phyloP scores from a whole-genome alignment of 31 red algal genomes.

The Odonthalia washingtoniensis region DNA sequence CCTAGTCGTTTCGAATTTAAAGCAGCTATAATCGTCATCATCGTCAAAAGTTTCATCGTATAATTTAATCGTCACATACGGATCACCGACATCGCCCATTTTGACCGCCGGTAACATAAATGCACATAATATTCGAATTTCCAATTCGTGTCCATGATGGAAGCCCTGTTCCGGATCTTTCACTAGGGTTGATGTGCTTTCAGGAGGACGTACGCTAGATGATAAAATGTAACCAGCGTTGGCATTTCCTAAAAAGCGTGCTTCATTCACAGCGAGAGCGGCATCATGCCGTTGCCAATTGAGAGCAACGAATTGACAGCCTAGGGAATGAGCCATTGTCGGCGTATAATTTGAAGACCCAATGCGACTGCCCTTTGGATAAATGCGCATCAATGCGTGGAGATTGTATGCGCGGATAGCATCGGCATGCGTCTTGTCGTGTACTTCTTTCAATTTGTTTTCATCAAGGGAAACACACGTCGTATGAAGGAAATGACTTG shows the following conservation, averaged over 20 bases:
- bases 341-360: conserved; percentile 77
- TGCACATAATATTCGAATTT: conserved; percentile 43
- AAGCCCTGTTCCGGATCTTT: not conserved
- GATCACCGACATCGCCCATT: conserved; percentile 36
- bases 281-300: conserved; percentile 72
- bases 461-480: conserved; percentile 67
- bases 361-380: conserved; percentile 71
- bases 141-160: not conserved
- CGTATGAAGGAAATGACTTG: conserved; percentile 17
- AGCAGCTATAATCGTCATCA: conserved; percentile 47
- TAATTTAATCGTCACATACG: conserved; percentile 58
- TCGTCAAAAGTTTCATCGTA: conserved; percentile 47
- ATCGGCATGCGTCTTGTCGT: conserved; percentile 12
- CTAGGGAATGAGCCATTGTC: conserved; percentile 35
- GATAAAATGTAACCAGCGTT: conserved; percentile 73
- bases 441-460: conserved; percentile 56
- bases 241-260: conserved; percentile 61
- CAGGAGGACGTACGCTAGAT: conserved; percentile 26
- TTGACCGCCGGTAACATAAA: conserved; percentile 44
- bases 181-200: not conserved
- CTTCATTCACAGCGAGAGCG: conserved; percentile 56
- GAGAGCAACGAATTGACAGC: conserved; percentile 78
- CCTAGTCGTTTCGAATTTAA: conserved; percentile 24
- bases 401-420: conserved; percentile 58
- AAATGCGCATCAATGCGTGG: conserved; percentile 55